These are phyloP conservation scores for Leersia perrieri DNA, from an alignment of 176 grass and related monocot species.

Conservation along the genomic window DNA sequence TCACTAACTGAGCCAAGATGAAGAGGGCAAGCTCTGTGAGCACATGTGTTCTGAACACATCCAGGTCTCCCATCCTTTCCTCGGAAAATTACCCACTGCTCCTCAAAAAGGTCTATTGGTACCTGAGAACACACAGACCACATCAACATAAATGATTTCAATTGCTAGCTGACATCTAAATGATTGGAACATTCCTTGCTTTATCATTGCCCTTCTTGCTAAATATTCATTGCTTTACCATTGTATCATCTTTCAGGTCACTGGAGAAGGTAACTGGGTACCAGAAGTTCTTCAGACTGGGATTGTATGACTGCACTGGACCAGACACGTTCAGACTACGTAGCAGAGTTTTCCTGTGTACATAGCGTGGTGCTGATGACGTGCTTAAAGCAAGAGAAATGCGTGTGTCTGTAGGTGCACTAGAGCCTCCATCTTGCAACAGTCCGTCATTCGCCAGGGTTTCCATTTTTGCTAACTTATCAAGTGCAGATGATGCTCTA, in stretches of 20 bases:
- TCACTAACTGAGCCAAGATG: slow-evolving; percentile 94
- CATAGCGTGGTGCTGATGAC: slow-evolving; percentile 27
- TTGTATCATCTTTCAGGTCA: slow-evolving; percentile 89
- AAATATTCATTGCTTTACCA: slow-evolving; percentile 47
- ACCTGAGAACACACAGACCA: slow-evolving; percentile 44
- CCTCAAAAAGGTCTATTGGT: slow-evolving; percentile 92
- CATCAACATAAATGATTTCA: not conserved
- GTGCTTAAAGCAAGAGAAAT: slow-evolving; percentile 56
- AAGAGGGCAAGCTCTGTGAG: slow-evolving; percentile 95
- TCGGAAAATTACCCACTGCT: slow-evolving; percentile 94
- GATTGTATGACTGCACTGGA: slow-evolving; percentile 73
- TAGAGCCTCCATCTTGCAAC: slow-evolving; percentile 47
- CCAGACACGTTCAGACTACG: slow-evolving; percentile 70
- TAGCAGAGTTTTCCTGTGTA: slow-evolving; percentile 38
- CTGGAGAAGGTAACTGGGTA: slow-evolving; percentile 91
- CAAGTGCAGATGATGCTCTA: slow-evolving; percentile 60
- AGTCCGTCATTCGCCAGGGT: slow-evolving; percentile 66
- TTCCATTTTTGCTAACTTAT: slow-evolving; percentile 88
- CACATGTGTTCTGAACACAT: slow-evolving; percentile 94
- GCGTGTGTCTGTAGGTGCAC: slow-evolving; percentile 27
- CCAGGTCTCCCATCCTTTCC: slow-evolving; percentile 86
- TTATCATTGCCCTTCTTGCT: not conserved
- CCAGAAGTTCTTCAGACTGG: slow-evolving; percentile 90
- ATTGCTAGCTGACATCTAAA: not conserved
- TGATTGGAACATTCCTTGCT: slow-evolving; percentile 47